Evolutionary conservation across 306 rosid genomes (phyloP), one percentile per base, ranked within the genome.

Genomic region (Gastrolobium bilobum): DNA sequence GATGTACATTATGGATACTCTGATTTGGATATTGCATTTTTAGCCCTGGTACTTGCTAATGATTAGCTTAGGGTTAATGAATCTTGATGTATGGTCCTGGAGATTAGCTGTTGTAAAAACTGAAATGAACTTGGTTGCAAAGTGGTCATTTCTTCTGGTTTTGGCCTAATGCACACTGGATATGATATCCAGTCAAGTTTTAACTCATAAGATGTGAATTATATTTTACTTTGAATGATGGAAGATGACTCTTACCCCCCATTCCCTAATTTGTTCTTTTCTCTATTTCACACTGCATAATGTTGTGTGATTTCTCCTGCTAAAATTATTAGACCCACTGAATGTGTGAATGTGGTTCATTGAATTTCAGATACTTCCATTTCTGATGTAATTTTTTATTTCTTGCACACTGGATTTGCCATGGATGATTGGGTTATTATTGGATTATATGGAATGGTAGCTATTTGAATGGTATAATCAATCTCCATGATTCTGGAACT

Each of bases 1-100:
- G 73, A 81, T 81, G 88, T 86, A 86, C 70, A 84, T 82, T 80
- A 52, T 80, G 67, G 79, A 59, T 15, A 34, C 52, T 8, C 40
- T 38, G 67, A 54, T 63, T 74, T 11, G 51, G 68, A 30, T 40
- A 73, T 80, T 76, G 73, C 70, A 44, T 43, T 69, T 47, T 43
- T 81, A 71, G 73, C 76, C 35, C 43, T 14, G 74, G 80, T 65
- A 73, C 76, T 73, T 57, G 81, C 66, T 56, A 39, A 60, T 56
- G 44, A 13, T 77, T 71, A 72, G 60, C 71, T 79, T 79, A 82
- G 82, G 50, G 58, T 40, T 75, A 57, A 65, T 59, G 63, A 62
- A 37, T 54, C 84, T 53, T 73, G 74, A 38, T 44, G 58, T 47
- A 14, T 76, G 67, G 63, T 63, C 10, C 44, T 73, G 73, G 51